These are phyloP conservation scores for Piper longum DNA, from an alignment of 164 flowering plant genomes.

Conservation along the genomic window DNA sequence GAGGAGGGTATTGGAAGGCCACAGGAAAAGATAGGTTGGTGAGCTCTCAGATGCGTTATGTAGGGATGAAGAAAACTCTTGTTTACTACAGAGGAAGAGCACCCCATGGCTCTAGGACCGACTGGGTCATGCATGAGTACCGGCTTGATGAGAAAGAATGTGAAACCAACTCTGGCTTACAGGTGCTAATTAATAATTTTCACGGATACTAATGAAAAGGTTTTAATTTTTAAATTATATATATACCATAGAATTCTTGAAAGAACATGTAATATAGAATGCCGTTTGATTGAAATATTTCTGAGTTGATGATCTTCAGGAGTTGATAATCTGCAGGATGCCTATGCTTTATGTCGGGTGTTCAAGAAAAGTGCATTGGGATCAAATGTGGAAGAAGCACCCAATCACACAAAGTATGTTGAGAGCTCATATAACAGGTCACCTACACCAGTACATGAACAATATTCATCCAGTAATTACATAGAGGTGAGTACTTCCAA, in stretches of 20 bases:
- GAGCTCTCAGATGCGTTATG: constrained; percentile 48
- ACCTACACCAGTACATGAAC: constrained; percentile 6
- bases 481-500: constrained; percentile 21
- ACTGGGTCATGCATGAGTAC: constrained; percentile 97
- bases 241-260: no score
- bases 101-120: constrained; percentile 75
- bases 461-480: constrained; percentile 38
- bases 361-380: constrained; percentile 52
- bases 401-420: background rate
- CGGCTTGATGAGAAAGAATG: constrained; percentile 82
- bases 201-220: background rate
- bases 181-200: constrained; percentile 24
- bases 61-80: constrained; percentile 92
- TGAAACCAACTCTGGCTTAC: constrained; percentile 42
- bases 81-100: constrained; percentile 92
- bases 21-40: constrained; percentile 88
- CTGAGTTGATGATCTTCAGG: background rate
- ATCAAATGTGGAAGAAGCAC: constrained; percentile 1
- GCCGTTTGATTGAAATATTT: background rate
- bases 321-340: constrained; percentile 39
- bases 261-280: background rate
- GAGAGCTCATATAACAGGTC: constrained; percentile 2
- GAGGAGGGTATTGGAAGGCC: constrained; percentile 94
- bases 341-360: constrained; percentile 83
- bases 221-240: no score